phyloP scores from a whole-genome alignment of 2,329 filamentous ascomycete genomes.

The Boeremia exigua region DNA sequence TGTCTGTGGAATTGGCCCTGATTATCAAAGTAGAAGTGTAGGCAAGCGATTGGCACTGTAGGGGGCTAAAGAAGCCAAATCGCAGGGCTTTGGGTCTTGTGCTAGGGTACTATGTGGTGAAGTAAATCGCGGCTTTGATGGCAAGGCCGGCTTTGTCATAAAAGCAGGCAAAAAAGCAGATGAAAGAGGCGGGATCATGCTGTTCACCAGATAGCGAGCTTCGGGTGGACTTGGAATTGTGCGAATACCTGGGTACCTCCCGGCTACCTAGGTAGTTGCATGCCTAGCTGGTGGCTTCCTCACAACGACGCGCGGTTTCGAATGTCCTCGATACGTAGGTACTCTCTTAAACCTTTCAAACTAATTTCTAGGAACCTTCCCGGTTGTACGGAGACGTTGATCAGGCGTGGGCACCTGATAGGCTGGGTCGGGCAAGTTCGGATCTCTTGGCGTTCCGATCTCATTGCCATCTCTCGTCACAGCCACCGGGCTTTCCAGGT shows the following conservation, averaged over 20 bases:
- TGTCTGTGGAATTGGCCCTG: slow-evolving; percentile 42
- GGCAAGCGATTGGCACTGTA: slow-evolving; percentile 48
- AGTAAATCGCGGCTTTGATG: slow-evolving; percentile 39
- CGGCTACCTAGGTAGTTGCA: no score
- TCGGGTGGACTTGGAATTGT: no score
- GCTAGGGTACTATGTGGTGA: slow-evolving; percentile 40
- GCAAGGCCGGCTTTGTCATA: slow-evolving; percentile 26
- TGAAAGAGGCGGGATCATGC: slow-evolving; percentile 21
- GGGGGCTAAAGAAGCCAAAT: slow-evolving; percentile 44
- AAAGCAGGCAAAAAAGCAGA: slow-evolving; percentile 15
- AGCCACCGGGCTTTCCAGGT: background rate
- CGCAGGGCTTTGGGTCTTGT: slow-evolving; percentile 32
- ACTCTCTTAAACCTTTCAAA: no score
- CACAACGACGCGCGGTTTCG: no score
- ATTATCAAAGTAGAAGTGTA: slow-evolving; percentile 46
- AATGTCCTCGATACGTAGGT: no score
- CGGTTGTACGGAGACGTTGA: no score
- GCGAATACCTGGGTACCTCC: no score
- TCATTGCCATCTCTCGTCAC: background rate
- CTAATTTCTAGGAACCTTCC: no score
- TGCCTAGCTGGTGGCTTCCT: no score
- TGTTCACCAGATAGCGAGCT: slow-evolving; percentile 32
- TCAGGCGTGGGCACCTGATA: no score
- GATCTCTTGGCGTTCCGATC: background rate
- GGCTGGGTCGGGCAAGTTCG: no score